Percentiles rank a stretch among this genome's conserved stretches.
Conservation (phyloP, 177 flowering plant genomes). For the Telopea speciosissima region DNA sequence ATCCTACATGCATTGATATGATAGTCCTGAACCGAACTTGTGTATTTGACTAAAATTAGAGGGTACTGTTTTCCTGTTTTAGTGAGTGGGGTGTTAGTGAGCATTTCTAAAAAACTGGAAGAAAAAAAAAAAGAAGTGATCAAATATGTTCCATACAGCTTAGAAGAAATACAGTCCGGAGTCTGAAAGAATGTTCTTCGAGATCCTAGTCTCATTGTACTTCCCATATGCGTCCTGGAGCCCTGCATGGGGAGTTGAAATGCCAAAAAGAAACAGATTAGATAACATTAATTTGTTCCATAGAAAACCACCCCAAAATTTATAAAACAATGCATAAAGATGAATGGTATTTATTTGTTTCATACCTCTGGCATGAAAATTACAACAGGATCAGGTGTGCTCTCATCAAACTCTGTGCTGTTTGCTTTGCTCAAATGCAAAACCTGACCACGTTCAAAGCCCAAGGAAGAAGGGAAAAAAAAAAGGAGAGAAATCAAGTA, state of each 20-base stretch:
- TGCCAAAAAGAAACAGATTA: background rate
- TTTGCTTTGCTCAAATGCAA: slow-evolving; percentile 70
- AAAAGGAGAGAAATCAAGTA: background rate
- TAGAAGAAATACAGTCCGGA: slow-evolving; percentile 66
- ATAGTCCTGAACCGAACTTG: background rate
- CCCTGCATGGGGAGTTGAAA: slow-evolving; percentile 43
- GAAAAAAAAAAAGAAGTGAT: background rate
- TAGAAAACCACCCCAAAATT: too few relatives aligned
- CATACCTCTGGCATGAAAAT: slow-evolving; percentile 98
- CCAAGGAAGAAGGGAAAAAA: slow-evolving; percentile 2
- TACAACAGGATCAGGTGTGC: slow-evolving; percentile 72
- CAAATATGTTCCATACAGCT: slow-evolving; percentile 53
- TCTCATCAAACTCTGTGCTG: slow-evolving; percentile 69
- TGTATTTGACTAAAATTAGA: background rate
- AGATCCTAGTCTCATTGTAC: slow-evolving; percentile 94
- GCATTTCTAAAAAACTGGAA: background rate
- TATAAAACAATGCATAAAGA: too few relatives aligned
- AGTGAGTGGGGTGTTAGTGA: background rate
- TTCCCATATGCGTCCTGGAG: slow-evolving; percentile 92
- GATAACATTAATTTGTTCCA: too few relatives aligned
- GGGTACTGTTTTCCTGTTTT: background rate
- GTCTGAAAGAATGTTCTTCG: slow-evolving; percentile 75
- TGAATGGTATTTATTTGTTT: background rate
- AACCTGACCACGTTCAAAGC: slow-evolving; percentile 36
- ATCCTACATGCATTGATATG: background rate